Evolutionary conservation across 148 eudicot genomes (phyloP), one percentile per base, ranked within the genome.

Genomic region (Dysphania ambrosioides): DNA sequence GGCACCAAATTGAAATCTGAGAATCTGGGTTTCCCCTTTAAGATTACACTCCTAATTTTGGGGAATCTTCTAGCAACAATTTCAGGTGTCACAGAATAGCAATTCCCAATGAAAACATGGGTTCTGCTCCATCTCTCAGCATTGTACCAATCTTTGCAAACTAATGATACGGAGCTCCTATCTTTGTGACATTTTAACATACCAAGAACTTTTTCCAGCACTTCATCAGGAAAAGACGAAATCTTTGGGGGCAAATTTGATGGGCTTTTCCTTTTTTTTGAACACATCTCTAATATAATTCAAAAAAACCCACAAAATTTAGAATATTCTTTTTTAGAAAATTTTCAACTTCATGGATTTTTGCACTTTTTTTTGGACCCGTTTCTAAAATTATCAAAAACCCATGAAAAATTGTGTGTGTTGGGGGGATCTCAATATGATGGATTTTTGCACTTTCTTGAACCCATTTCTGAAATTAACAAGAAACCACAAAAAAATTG

Each of bases 1-100:
- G 98, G 98, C 21, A 93, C 88, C 80, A 93, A 60, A 80, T 88
- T 86, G 71, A 93, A 93, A 76, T 93, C 98, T 16, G 96, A 86
- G 69, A 93, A 93, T 70, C 91, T 81, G 0, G 96, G 98, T 67
- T 86, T 88, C 71, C 98, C 98, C 41, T 93, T 93, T 3, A 93
- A 70, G 0, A 76, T 78, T 55, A 93, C 89, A 73, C 90, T 87
- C 68, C 83, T 82, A 34, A 93, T 85, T 72, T 81, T 85, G 8
- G 93, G 93, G 68, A 93, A 93, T 68, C 98, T 81, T 67, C 82
- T 62, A 36, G 82, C 83, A 51, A 93, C 89, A 31, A 90, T 90
- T 68, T 86, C 93, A 15, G 98, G 98, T 9, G 90, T 82, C 1
- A 93, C 91, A 0, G 98, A 80, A 75, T 93, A 93, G 67, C 98